phyloP scores from a whole-genome alignment of 768 basidiomycete species.

The Pulveroboletus ravenelii region DNA sequence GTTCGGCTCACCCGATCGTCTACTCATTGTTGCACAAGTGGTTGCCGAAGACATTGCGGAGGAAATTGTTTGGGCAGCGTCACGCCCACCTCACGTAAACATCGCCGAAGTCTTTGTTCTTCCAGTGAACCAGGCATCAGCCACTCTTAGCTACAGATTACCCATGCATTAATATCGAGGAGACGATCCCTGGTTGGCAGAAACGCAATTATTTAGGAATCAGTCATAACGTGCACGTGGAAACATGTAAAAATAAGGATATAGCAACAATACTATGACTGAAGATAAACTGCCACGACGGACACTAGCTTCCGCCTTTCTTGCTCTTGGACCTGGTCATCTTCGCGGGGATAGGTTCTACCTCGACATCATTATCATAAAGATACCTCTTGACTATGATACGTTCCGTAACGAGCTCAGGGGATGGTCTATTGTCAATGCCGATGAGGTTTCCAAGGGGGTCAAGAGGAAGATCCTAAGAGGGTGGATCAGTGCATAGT shows the following conservation, averaged over 20 bases:
- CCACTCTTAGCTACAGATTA: constrained; percentile 56
- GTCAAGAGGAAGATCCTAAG: constrained; percentile 59
- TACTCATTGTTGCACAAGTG: constrained; percentile 42
- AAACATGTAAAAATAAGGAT: constrained; percentile 28
- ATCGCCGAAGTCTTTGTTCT: constrained; percentile 77
- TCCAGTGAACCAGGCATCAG: constrained; percentile 75
- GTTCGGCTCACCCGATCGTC: not conserved
- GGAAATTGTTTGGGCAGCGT: constrained; percentile 95
- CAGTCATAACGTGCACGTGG: not conserved
- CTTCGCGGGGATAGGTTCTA: constrained; percentile 34
- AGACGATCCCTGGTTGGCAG: not conserved
- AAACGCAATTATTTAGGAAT: not conserved
- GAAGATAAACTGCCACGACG: constrained; percentile 12
- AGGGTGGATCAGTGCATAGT: constrained; percentile 5
- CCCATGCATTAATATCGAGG: constrained; percentile 9
- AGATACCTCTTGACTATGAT: constrained; percentile 74
- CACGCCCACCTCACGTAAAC: constrained; percentile 89
- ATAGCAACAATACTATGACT: constrained; percentile 26
- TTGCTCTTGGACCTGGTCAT: constrained; percentile 55
- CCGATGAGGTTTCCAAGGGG: constrained; percentile 66
- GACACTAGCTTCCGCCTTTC: constrained; percentile 38
- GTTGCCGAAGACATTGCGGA: constrained; percentile 87
- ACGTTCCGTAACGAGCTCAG: constrained; percentile 58
- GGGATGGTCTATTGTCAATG: constrained; percentile 46
- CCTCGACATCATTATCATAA: constrained; percentile 65